Conservation (phyloP, 306 rosid species). For the Pterocarpus macrocarpus region DNA sequence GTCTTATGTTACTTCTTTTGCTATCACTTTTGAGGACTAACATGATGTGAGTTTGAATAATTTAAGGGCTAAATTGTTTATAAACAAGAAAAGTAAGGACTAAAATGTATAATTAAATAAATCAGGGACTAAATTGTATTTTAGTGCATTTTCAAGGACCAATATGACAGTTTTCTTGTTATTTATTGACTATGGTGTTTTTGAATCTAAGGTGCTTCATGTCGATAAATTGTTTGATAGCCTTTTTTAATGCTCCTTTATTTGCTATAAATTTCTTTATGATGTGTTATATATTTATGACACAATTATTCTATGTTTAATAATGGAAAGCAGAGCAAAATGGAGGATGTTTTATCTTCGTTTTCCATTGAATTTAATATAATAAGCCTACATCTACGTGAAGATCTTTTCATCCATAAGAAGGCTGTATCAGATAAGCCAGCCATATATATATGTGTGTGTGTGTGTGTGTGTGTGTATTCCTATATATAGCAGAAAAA, state of each 20-base stretch:
- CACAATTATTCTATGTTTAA: too few species aligned
- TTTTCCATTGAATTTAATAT: too few species aligned
- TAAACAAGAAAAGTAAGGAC: neutral
- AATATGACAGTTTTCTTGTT: neutral
- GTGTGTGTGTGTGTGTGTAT: too few species aligned
- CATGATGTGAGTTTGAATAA: constrained; percentile 19
- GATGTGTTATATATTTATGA: too few species aligned
- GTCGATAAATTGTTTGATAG: constrained; percentile 19
- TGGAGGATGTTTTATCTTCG: too few species aligned
- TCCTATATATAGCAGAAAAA: too few species aligned
- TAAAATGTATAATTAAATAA: neutral
- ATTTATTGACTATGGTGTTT: neutral
- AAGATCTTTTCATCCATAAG: too few species aligned
- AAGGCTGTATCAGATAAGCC: too few species aligned
- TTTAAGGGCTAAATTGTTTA: neutral
- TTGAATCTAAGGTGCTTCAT: too few species aligned
- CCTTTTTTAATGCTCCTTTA: constrained; percentile 2
- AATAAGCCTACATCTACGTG: too few species aligned
- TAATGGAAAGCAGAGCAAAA: too few species aligned
- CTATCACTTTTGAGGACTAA: constrained; percentile 22
- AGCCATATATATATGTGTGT: too few species aligned
- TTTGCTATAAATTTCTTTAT: neutral
- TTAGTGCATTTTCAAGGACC: constrained; percentile 1
- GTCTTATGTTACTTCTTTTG: neutral
- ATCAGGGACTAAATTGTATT: neutral